phyloP scores from a whole-genome alignment of 257 asterid species.

The Primulina tabacum region DNA sequence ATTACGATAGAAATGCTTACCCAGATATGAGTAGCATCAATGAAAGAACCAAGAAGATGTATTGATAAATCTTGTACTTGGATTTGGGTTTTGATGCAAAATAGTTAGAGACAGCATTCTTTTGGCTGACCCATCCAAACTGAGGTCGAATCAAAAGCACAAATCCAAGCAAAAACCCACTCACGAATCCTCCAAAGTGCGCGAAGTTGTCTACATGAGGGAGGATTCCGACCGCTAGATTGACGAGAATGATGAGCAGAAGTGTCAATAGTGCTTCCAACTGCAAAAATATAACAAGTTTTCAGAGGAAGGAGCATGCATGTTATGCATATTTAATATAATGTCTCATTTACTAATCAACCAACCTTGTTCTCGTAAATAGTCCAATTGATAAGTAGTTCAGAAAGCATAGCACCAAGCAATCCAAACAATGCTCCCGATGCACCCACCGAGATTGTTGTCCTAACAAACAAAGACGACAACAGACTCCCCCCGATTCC shows the following conservation, averaged over 20 bases:
- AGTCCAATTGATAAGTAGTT: conserved; percentile 75
- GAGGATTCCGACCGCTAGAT: conserved; percentile 85
- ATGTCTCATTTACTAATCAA: background rate
- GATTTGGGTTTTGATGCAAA: conserved; percentile 32
- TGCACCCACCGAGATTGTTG: conserved; percentile 77
- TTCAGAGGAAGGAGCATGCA: background rate
- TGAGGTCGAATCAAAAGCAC: conserved; percentile 83
- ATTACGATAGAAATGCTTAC: conserved; percentile 28
- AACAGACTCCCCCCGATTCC: conserved; percentile 80
- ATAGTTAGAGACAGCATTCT: conserved; percentile 37
- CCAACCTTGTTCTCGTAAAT: conserved; percentile 76
- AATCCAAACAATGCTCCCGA: conserved; percentile 89
- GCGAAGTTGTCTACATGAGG: conserved; percentile 99
- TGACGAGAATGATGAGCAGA: conserved; percentile 56
- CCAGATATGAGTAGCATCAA: conserved; percentile 38
- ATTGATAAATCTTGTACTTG: conserved; percentile 77
- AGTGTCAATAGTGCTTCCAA: conserved; percentile 59
- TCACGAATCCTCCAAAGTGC: conserved; percentile 78
- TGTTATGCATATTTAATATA: background rate
- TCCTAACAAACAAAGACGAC: conserved; percentile 61
- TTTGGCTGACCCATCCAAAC: conserved; percentile 54
- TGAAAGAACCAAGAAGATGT: conserved; percentile 38
- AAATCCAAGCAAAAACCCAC: conserved; percentile 80
- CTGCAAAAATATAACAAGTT: conserved; percentile 27
- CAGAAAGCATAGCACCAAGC: conserved; percentile 91